These are phyloP conservation scores for Wallacemonas sp. DNA, from an alignment of 208 protist genomes.

Conservation along the genomic window DNA sequence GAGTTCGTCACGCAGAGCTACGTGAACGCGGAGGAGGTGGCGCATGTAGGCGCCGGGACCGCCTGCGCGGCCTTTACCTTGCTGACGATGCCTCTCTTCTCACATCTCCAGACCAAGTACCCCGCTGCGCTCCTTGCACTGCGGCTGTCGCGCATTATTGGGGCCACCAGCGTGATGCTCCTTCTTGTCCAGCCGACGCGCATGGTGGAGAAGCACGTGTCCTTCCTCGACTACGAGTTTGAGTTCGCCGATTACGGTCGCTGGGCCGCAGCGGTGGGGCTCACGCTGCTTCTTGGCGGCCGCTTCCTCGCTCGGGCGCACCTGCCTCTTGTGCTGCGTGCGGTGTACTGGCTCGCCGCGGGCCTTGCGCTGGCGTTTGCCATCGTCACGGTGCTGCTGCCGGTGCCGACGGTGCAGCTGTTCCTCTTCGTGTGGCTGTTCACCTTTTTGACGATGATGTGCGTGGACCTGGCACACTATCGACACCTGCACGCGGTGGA, in stretches of 20 bases:
- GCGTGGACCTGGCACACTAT: slow-evolving; percentile 70
- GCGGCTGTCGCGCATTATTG: slow-evolving; percentile 16
- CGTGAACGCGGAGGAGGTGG: slow-evolving; percentile 45
- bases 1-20: slow-evolving; percentile 82
- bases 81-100: slow-evolving; percentile 58
- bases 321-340: slow-evolving; percentile 30
- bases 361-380: slow-evolving; percentile 41
- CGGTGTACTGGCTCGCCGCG: slow-evolving; percentile 46
- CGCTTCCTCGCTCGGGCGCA: slow-evolving; percentile 29
- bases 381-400: slow-evolving; percentile 53
- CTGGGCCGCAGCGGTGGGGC: slow-evolving; percentile 25
- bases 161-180: slow-evolving; percentile 30
- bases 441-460: slow-evolving; percentile 48
- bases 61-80: slow-evolving; percentile 47
- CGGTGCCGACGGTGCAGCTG: slow-evolving; percentile 40
- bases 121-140: slow-evolving; percentile 8
- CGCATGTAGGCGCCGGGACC: slow-evolving; percentile 57
- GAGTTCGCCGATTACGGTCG: slow-evolving; percentile 28
- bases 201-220: slow-evolving; percentile 19
- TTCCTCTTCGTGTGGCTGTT: slow-evolving; percentile 41
- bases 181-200: slow-evolving; percentile 48
- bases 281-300: slow-evolving; percentile 40
- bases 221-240: slow-evolving; percentile 41
- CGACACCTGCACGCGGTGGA: slow-evolving; percentile 33
- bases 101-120: slow-evolving; percentile 37